phyloP scores from a whole-genome alignment of 176 grass and related monocot species.

The Rhynchospora breviuscula region DNA sequence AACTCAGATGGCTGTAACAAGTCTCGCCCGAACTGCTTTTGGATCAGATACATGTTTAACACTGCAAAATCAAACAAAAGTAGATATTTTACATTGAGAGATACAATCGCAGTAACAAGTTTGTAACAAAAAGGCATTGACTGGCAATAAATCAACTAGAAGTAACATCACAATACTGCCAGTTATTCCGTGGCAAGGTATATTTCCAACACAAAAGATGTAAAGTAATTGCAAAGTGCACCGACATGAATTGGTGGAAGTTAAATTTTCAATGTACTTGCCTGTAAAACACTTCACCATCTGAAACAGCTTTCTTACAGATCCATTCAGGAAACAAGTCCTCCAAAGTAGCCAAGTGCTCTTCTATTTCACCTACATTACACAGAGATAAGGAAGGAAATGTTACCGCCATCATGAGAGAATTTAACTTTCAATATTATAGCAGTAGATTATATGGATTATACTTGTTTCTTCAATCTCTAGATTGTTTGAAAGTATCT shows the following conservation, averaged over 20 bases:
- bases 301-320: conserved; percentile 43
- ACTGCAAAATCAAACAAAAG: conserved; percentile 35
- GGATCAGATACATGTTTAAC: conserved; percentile 49
- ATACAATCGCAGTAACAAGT: background rate
- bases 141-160: background rate
- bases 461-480: conserved; percentile 84
- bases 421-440: conserved; percentile 11
- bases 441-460: conserved; percentile 2
- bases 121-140: background rate
- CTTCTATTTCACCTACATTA: conserved; percentile 69
- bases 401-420: background rate
- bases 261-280: conserved; percentile 27
- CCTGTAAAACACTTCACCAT: conserved; percentile 78
- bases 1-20: conserved; percentile 44
- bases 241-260: background rate
- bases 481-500: conserved; percentile 80
- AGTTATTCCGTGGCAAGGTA: background rate
- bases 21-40: conserved; percentile 46
- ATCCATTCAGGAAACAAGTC: conserved; percentile 73
- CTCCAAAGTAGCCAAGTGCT: conserved; percentile 67
- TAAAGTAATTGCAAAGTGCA: background rate
- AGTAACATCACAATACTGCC: background rate
- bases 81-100: background rate
- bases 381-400: background rate
- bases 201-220: background rate